Evolutionary conservation across 176 grass and related monocot species (phyloP).

Genomic region (Rhynchospora pubera): DNA sequence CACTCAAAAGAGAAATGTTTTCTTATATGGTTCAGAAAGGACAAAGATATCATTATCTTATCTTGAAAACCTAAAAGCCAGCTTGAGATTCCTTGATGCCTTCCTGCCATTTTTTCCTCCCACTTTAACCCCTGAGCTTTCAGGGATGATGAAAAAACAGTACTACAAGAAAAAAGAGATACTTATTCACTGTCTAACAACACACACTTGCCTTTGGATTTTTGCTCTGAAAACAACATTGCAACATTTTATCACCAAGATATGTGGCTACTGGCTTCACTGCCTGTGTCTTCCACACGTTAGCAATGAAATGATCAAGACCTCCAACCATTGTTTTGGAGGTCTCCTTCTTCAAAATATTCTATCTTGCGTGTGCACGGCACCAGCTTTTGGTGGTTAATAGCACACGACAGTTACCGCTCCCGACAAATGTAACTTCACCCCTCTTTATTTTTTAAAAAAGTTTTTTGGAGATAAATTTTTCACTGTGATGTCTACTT

Average conservation of each 20-base stretch:
- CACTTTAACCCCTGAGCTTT: constrained; percentile 10
- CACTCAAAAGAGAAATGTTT: not conserved
- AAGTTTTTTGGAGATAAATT: not conserved
- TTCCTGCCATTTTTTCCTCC: not conserved
- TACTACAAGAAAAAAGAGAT: not conserved
- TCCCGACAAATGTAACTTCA: not conserved
- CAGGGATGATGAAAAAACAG: constrained; percentile 2
- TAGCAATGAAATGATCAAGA: constrained; percentile 10
- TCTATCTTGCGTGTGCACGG: constrained; percentile 8
- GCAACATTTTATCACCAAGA: constrained; percentile 28
- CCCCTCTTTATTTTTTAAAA: not conserved
- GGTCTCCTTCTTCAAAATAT: constrained; percentile 26
- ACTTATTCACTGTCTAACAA: constrained; percentile 13
- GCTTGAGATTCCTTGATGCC: constrained; percentile 18
- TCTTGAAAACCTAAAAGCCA: constrained; percentile 12
- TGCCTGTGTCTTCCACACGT: constrained; percentile 23
- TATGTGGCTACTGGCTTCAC: constrained; percentile 30
- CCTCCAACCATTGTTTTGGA: constrained; percentile 5
- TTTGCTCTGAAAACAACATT: constrained; percentile 8
- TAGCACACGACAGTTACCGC: constrained; percentile 9
- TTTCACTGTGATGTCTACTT: not conserved
- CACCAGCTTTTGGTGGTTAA: constrained; percentile 22
- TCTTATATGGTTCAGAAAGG: not conserved
- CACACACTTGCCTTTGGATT: constrained; percentile 19
- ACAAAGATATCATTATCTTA: constrained; percentile 23